Base-by-base conservation (phyloP, 441 rosid genomes). In the Melastoma candidum region DNA sequence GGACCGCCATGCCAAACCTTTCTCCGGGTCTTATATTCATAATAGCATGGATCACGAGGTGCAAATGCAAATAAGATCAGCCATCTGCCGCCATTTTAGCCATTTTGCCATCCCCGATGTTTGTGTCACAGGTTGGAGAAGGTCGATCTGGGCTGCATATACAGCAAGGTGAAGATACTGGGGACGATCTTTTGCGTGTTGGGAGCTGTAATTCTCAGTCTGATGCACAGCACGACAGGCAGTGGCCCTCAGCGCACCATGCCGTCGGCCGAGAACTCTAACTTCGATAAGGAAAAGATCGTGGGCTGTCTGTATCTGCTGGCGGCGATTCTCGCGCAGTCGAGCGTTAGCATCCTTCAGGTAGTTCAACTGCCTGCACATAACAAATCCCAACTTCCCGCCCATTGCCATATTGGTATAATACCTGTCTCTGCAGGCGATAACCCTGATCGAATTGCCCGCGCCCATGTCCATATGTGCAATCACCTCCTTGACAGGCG, bases 1-100 rank as follows among this genome's bases (percentile, higher is more conserved):
- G 56, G 7, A 65, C 69, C 1, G 64, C 69, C 41, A 65, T 65
- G 63, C 64, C 69, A 2, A 65, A 65, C 56, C 60, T 65, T 11
- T 59, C 69, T 48, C 69, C 69, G 0, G 69, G 69, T 24, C 24
- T 65, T 11, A 65, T 65, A 46, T 65, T 59, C 52, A 8, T 65
- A 47, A 65, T 65, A 5, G 64, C 69, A 43, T 65, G 69, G 69
- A 36, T 51, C 45, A 17, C 54, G 29, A 60, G 68, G 69, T 58
- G 53, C 46, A 12, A 6, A 26, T 39, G 4, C 43, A 17, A 27
- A 29, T 29, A 29, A 0, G 7, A 29, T 29, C 7, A 7, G 7
- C 36, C 36, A 29, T 29, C 36, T 17, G 22, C 22, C 22, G 22
- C 22, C 22, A 17, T 17, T 17, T 17, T 17, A 17, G 22, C 22